Conservation (phyloP, 1,139 yeast genomes). For the Candida neerlandica region DNA sequence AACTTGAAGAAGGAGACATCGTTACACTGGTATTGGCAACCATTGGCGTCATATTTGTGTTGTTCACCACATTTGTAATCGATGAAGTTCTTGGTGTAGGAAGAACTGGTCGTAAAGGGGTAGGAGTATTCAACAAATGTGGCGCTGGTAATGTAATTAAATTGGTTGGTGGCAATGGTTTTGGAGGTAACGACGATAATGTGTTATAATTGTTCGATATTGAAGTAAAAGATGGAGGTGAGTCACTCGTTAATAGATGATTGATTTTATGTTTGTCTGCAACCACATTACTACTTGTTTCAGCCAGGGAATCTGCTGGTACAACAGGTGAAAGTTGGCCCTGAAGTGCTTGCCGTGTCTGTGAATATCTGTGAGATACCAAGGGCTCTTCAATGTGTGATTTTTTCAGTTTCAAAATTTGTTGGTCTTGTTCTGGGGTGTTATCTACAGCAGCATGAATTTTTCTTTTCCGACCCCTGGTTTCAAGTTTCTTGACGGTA, state of each 20-base stretch:
- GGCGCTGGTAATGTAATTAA: background rate
- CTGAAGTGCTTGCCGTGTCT: background rate
- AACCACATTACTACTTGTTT: background rate
- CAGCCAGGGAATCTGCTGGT: background rate
- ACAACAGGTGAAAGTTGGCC: background rate
- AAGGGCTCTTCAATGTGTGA: background rate
- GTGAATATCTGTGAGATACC: background rate
- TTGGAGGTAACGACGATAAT: background rate
- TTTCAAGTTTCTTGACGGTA: conserved; percentile 12
- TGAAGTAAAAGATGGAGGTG: conserved; percentile 10
- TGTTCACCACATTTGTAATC: background rate
- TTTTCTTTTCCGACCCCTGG: conserved; percentile 18
- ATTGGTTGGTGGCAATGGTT: conserved; percentile 1
- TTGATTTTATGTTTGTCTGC: conserved; percentile 16
- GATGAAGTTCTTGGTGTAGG: conserved; percentile 3
- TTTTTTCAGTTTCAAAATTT: background rate
- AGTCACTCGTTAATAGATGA: conserved; percentile 16
- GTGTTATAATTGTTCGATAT: background rate
- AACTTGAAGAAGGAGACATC: background rate
- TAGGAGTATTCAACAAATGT: background rate
- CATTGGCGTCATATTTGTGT: background rate
- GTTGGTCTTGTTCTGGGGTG: background rate
- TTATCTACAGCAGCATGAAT: background rate
- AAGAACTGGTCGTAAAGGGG: conserved; percentile 5
- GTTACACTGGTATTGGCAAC: background rate